Base-by-base conservation (phyloP, 768 basidiomycete genomes). In the Russula emetica region DNA sequence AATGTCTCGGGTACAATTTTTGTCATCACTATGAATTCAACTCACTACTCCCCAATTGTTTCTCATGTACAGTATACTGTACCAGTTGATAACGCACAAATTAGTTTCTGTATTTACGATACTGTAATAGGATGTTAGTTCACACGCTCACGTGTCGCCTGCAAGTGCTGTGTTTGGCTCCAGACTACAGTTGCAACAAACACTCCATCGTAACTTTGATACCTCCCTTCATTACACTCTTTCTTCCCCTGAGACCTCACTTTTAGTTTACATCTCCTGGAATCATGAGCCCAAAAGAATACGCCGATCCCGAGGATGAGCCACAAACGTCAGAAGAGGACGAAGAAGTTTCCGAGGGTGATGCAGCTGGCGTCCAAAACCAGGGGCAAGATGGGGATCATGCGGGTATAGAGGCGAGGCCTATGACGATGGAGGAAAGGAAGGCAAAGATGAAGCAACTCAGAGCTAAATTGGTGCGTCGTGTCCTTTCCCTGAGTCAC, bases 351-450 rank as follows among this genome's bases (percentile, higher is more conserved):
- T 24, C 49, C n/a, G 49, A 55, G 20, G 60, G 49, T 2, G 66
- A 67, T 2, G 32, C n/a, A 42, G 9, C 18, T 22, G 53, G 40
- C 36, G 9, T 32, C 32, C 49, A 61, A 16, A 50, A 47, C 30
- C 52, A 60, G 42, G 57, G 55, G 44, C 28, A 56, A 50, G 47
- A 44, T 24, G 64, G 42, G 24, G 49, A 44, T 9, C 38, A 13
- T 32, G 55, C 61, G 40, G 63, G 9, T 4, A 16, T 30, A 7
- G 40, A 49, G 18, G 52, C 20, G 13, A 52, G 26, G 20, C 6
- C 50, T 20, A 49, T 63, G 61, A 68, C 66, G n/a, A 66, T 68
- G 67, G 67, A 68, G 51, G 67, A 68, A 59, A 68, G 68, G 38
- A 61, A 40, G 28, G 54, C 26, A 51, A 69, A 64, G 50, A 42